Percentiles rank a stretch among this genome's conserved stretches.
Evolutionary conservation across 495 filamentous ascomycete species (phyloP).

Genomic region (Podospora tetraspora): DNA sequence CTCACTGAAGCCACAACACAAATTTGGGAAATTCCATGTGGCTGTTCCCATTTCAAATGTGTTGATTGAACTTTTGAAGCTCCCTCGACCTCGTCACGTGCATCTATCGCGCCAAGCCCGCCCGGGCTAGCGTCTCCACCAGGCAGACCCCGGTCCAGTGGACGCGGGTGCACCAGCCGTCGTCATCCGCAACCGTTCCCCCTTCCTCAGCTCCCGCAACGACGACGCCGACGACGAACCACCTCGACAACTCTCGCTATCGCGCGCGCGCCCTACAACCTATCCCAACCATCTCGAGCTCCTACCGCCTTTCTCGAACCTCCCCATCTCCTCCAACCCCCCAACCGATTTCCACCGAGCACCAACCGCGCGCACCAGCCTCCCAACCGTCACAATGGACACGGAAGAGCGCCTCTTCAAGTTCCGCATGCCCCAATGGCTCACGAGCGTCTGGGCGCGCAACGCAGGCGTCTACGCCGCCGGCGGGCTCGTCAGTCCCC

Average conservation of each 20-base stretch:
- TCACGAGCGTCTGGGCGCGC: constrained; percentile 78
- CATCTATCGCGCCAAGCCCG: not conserved
- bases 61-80: not conserved
- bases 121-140: not conserved
- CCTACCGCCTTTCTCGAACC: not conserved
- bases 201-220: not conserved
- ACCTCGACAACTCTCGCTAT: not conserved
- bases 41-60: too few relatives aligned
- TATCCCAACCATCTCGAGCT: not conserved
- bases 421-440: constrained; percentile 78
- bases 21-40: not conserved
- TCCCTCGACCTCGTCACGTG: not conserved
- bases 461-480: constrained; percentile 79
- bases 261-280: not conserved
- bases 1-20: not conserved
- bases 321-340: not conserved
- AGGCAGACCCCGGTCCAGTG: not conserved
- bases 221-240: not conserved
- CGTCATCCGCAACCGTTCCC: not conserved
- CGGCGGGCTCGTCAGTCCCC: constrained; percentile 70
- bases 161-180: not conserved
- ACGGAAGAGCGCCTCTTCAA: constrained; percentile 66
- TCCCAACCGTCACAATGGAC: constrained; percentile 36
- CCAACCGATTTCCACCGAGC: not conserved
- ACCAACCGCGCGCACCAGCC: not conserved